Percentiles rank a stretch among this genome's conserved stretches.
phyloP scores from a whole-genome alignment of 2,329 filamentous ascomycete species.

The Alternaria ventricosa region DNA sequence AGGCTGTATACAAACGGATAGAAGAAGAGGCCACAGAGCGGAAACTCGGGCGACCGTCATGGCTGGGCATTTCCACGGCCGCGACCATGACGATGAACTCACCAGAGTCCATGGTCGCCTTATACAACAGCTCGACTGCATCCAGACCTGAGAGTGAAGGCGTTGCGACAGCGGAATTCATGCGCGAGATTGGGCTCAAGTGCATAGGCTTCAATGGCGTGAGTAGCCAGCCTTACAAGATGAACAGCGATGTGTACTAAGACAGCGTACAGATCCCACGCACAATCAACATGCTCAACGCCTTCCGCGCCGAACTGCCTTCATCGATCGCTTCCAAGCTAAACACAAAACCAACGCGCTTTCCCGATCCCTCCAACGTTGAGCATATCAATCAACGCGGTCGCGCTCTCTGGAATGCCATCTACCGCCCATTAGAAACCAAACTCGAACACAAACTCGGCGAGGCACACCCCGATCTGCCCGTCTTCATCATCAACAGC shows the following conservation, averaged over 20 bases:
- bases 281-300: slow-evolving; percentile 80
- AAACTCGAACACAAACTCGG: slow-evolving; percentile 76
- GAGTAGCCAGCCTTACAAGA: not conserved
- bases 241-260: not conserved
- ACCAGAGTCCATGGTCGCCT: slow-evolving; percentile 71
- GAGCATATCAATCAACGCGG: slow-evolving; percentile 64
- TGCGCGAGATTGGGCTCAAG: slow-evolving; percentile 77
- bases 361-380: slow-evolving; percentile 57
- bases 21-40: slow-evolving; percentile 39
- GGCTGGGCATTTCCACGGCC: slow-evolving; percentile 62
- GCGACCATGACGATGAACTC: slow-evolving; percentile 88
- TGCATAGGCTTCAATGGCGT: slow-evolving; percentile 79
- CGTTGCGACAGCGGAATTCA: slow-evolving; percentile 69
- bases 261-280: slow-evolving; percentile 75
- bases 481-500: slow-evolving; percentile 76
- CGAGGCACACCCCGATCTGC: slow-evolving; percentile 79
- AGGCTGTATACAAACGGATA: slow-evolving; percentile 40
- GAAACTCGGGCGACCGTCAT: slow-evolving; percentile 43
- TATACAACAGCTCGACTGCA: slow-evolving; percentile 58
- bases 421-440: slow-evolving; percentile 76
- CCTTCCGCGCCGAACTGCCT: slow-evolving; percentile 71
- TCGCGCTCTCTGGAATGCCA: slow-evolving; percentile 72
- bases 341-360: slow-evolving; percentile 63
- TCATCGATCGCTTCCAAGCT: slow-evolving; percentile 61
- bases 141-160: slow-evolving; percentile 40